A percentile compares a stretch with the other conserved stretches of the same genome.
These are phyloP conservation scores for Xylaria longipes DNA, from an alignment of 495 filamentous ascomycete species.

Conservation along the genomic window DNA sequence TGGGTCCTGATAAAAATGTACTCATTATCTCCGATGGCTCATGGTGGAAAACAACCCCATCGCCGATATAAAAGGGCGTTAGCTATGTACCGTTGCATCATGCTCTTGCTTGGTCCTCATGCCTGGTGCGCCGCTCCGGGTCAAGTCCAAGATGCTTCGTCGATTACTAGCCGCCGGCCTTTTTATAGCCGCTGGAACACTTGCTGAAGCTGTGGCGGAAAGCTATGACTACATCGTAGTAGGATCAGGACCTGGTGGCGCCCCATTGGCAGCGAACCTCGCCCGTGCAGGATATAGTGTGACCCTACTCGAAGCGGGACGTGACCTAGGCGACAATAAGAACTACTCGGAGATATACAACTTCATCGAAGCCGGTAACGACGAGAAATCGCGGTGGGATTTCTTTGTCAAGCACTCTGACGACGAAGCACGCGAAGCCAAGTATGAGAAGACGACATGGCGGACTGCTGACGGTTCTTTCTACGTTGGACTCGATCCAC, in stretches of 20 bases:
- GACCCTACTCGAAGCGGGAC: slow-evolving; percentile 69
- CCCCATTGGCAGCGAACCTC: slow-evolving; percentile 66
- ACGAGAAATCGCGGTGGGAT: slow-evolving; percentile 57
- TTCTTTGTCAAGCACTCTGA: slow-evolving; percentile 60
- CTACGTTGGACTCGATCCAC: slow-evolving; percentile 55
- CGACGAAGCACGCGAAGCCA: slow-evolving; percentile 47
- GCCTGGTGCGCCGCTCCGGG: neutral
- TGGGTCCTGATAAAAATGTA: slow-evolving; percentile 4
- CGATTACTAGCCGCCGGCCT: slow-evolving; percentile 34
- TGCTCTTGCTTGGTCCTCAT: neutral
- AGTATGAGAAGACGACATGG: slow-evolving; percentile 54
- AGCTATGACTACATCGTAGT: slow-evolving; percentile 71
- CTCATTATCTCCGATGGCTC: slow-evolving; percentile 3
- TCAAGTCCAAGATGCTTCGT: slow-evolving; percentile 25
- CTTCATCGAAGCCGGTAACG: slow-evolving; percentile 53
- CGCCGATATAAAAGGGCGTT: slow-evolving; percentile 25
- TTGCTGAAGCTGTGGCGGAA: slow-evolving; percentile 31
- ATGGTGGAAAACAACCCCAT: neutral
- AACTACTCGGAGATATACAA: slow-evolving; percentile 48
- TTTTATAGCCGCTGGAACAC: slow-evolving; percentile 36
- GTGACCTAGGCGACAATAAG: slow-evolving; percentile 61
- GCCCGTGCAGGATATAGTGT: slow-evolving; percentile 65
- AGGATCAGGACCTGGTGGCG: slow-evolving; percentile 69
- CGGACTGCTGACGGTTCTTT: slow-evolving; percentile 52
- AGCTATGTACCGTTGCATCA: neutral